Conservation (phyloP, 441 rosid genomes). For the Aquilaria agallochum region DNA sequence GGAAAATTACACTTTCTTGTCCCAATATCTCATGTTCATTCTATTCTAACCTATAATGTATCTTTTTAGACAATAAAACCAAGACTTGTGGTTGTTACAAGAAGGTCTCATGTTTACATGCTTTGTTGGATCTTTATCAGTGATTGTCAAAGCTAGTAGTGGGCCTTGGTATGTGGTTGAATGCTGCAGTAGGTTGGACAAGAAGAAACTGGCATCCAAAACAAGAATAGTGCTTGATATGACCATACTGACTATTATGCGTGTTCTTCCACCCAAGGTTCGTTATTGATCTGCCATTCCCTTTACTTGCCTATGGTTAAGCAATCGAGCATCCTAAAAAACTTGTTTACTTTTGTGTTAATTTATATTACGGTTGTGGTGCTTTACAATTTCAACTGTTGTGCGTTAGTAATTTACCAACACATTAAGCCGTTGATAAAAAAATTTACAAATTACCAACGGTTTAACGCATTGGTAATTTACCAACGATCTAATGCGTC, state of each 20-base stretch:
- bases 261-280: constrained; percentile 87
- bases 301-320: too few species aligned
- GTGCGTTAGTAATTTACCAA: too few species aligned
- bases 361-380: too few species aligned
- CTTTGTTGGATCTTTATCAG: constrained; percentile 22
- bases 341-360: too few species aligned
- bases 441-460: too few species aligned
- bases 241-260: constrained; percentile 76
- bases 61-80: too few species aligned
- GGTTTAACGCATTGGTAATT: too few species aligned
- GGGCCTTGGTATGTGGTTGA: constrained; percentile 79
- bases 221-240: constrained; percentile 76
- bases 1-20: constrained; percentile 14
- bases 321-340: too few species aligned
- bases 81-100: not conserved
- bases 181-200: constrained; percentile 75
- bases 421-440: too few species aligned
- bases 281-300: not conserved
- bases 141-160: constrained; percentile 72
- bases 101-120: not conserved
- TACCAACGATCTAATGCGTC: too few species aligned
- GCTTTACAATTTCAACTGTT: too few species aligned
- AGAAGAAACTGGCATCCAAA: constrained; percentile 74
- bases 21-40: not conserved
- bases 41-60: too few species aligned